A percentile compares a stretch with the other conserved stretches of the same genome.
These are phyloP conservation scores for Pseudoneurospora amorphoporcata DNA, from an alignment of 495 filamentous ascomycete genomes.

Conservation along the genomic window DNA sequence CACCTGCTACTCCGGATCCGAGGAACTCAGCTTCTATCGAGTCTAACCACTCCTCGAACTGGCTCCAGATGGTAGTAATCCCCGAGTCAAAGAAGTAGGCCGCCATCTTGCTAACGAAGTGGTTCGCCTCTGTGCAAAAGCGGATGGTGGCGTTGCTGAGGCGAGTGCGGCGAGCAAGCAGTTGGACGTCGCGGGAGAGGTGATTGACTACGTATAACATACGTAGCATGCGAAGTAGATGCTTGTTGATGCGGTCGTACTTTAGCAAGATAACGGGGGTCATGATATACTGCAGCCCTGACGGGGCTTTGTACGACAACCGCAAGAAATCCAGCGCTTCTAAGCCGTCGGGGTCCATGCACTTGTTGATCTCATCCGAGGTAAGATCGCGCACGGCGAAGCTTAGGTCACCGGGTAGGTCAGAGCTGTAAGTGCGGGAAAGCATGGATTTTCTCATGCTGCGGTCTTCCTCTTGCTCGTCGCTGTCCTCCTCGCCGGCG, in stretches of 20 bases:
- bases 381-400: constrained; percentile 81
- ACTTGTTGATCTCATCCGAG: constrained; percentile 61
- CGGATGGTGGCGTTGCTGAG: constrained; percentile 37
- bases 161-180: background rate
- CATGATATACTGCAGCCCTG: constrained; percentile 62
- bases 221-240: constrained; percentile 64
- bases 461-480: background rate
- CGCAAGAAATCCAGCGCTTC: constrained; percentile 86
- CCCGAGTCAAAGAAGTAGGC: constrained; percentile 70
- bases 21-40: constrained; percentile 47
- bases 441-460: background rate
- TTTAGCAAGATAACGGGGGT: constrained; percentile 54
- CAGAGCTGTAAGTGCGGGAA: constrained; percentile 26
- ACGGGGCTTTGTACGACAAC: constrained; percentile 72
- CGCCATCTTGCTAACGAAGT: constrained; percentile 60
- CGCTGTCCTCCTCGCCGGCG: background rate
- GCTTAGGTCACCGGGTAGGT: constrained; percentile 70
- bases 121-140: constrained; percentile 66
- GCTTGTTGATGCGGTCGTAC: constrained; percentile 75
- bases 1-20: constrained; percentile 5
- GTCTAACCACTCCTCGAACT: constrained; percentile 55
- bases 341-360: constrained; percentile 67
- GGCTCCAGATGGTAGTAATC: constrained; percentile 58
- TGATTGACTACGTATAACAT: constrained; percentile 68
- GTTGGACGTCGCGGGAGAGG: constrained; percentile 46